phyloP scores from a whole-genome alignment of 1,284 basidiomycete genomes.

The Ceratobasidium sp. region DNA sequence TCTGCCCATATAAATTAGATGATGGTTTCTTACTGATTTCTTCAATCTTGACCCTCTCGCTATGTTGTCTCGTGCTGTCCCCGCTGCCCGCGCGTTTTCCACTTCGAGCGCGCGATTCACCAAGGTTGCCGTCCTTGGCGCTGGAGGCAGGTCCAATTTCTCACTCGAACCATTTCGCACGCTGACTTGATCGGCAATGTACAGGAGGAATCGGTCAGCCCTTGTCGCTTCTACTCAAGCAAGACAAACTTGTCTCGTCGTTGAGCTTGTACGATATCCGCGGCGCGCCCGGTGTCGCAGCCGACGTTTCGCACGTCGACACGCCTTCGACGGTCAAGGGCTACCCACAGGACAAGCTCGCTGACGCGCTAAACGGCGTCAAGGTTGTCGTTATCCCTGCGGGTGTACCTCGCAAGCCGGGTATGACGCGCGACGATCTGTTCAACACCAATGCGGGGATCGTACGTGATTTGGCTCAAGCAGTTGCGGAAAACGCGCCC shows the following conservation, averaged over 20 bases:
- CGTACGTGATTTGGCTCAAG: slow-evolving; percentile 93
- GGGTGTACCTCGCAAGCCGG: slow-evolving; percentile 94
- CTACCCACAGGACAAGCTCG: slow-evolving; percentile 86
- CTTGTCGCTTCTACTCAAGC: slow-evolving; percentile 89
- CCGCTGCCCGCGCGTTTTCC: slow-evolving; percentile 78
- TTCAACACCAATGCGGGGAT: slow-evolving; percentile 99
- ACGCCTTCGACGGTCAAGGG: slow-evolving; percentile 87
- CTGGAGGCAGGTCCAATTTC: slow-evolving; percentile 68
- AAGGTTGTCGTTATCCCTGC: slow-evolving; percentile 97
- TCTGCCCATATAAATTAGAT: no score
- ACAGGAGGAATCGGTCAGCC: slow-evolving; percentile 89
- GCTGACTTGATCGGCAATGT: slow-evolving; percentile 16
- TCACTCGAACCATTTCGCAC: slow-evolving; percentile 12
- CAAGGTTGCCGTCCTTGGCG: slow-evolving; percentile 92
- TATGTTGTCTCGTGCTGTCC: slow-evolving; percentile 70
- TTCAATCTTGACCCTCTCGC: neutral
- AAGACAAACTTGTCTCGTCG: slow-evolving; percentile 82
- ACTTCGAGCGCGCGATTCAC: slow-evolving; percentile 78
- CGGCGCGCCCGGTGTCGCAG: slow-evolving; percentile 92
- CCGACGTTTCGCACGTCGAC: slow-evolving; percentile 95
- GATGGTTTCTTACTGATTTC: slow-evolving; percentile 18
- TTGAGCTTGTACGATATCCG: slow-evolving; percentile 92
- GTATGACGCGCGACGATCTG: slow-evolving; percentile 97
- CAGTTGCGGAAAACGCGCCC: slow-evolving; percentile 88
- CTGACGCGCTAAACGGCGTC: slow-evolving; percentile 85